These are phyloP conservation scores for Chlorella variabilis DNA, from an alignment of 163 green algal genomes.

Conservation along the genomic window DNA sequence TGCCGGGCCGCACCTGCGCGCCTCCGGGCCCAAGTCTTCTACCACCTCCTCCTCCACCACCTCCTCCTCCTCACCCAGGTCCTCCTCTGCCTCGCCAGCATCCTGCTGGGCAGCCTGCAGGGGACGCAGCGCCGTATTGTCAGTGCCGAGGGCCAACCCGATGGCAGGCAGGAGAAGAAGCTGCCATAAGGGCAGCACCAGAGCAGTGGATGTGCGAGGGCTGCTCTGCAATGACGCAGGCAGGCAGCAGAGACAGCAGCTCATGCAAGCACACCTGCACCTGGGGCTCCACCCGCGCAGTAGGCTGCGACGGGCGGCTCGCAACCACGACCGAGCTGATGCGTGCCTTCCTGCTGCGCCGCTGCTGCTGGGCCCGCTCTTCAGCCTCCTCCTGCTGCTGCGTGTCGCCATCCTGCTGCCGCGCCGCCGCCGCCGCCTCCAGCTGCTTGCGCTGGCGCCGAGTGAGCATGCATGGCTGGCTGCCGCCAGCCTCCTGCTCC, in stretches of 20 bases:
- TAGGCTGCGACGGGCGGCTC: not conserved
- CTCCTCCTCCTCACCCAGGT: not conserved
- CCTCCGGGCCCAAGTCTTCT: slow-evolving; percentile 3
- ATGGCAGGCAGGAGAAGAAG: too few relatives aligned
- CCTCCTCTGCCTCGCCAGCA: not conserved
- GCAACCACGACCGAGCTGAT: not conserved
- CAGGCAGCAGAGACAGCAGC: too few relatives aligned
- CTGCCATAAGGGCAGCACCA: too few relatives aligned
- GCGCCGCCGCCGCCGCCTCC: not conserved
- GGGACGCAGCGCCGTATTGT: not conserved
- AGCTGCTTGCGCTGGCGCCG: not conserved
- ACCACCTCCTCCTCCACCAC: not conserved
- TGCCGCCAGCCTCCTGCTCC: not conserved
- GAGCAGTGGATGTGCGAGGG: not conserved
- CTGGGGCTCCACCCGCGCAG: not conserved
- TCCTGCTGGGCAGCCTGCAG: not conserved
- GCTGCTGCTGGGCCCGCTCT: not conserved
- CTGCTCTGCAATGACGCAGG: not conserved
- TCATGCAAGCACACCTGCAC: not conserved
- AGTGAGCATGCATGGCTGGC: not conserved
- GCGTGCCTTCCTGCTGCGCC: not conserved
- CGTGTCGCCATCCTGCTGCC: not conserved
- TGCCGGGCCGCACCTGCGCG: not conserved
- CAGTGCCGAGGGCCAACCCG: not conserved
- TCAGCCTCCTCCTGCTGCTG: not conserved